Conservation (phyloP, 208 protist species). For the Acanthamoeba healyi region DNA sequence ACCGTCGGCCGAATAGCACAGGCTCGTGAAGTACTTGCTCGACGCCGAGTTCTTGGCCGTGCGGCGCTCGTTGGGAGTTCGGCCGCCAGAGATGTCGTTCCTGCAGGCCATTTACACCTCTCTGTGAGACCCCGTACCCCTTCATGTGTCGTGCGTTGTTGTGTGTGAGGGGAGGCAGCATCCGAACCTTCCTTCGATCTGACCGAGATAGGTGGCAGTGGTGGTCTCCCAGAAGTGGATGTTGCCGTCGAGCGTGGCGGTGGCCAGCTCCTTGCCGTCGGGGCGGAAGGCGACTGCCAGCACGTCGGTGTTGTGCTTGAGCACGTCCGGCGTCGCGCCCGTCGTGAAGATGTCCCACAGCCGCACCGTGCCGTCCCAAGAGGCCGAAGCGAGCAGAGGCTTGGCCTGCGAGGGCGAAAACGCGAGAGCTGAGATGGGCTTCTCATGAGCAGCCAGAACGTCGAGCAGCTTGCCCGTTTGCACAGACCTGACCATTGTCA, state of each 20-base stretch:
- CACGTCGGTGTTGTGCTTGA: conserved; percentile 87
- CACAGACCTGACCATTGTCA: conserved; percentile 88
- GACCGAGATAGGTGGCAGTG: conserved; percentile 75
- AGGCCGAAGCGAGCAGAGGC: conserved; percentile 69
- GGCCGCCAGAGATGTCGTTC: conserved; percentile 87
- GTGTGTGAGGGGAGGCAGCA: background rate
- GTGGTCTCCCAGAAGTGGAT: conserved; percentile 90
- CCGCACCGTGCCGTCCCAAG: conserved; percentile 86
- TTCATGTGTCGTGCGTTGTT: background rate
- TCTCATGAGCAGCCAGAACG: conserved; percentile 87
- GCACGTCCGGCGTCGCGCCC: conserved; percentile 79
- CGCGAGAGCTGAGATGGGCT: conserved; percentile 81
- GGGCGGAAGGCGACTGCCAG: conserved; percentile 86
- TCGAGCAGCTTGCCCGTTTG: conserved; percentile 92
- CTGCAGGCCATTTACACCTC: conserved; percentile 5
- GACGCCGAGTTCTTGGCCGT: conserved; percentile 77
- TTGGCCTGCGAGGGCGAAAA: conserved; percentile 82
- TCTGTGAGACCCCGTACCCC: no score
- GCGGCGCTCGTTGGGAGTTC: conserved; percentile 76
- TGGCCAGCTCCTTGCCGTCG: conserved; percentile 89
- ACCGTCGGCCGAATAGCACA: conserved; percentile 88
- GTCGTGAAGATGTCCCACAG: conserved; percentile 92
- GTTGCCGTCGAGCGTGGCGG: conserved; percentile 88
- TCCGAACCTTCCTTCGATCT: conserved; percentile 86
- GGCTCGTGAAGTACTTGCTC: conserved; percentile 81